Percentiles rank a stretch among this genome's conserved stretches.
These are phyloP conservation scores for Penicillium sp. DNA, from an alignment of 2,329 filamentous ascomycete species.

Conservation along the genomic window DNA sequence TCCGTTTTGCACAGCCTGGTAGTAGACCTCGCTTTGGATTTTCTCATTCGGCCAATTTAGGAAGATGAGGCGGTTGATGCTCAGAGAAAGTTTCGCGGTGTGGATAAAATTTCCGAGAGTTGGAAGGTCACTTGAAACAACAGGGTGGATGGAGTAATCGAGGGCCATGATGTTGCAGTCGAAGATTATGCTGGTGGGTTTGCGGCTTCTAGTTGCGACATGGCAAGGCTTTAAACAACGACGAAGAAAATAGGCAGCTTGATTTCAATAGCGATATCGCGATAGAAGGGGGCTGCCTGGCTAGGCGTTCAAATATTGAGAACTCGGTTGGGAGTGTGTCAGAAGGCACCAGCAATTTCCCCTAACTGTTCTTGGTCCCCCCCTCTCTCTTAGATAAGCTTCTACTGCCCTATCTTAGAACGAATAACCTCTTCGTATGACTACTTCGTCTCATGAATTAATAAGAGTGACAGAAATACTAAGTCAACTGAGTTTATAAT, in stretches of 20 bases:
- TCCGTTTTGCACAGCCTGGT: conserved; percentile 1
- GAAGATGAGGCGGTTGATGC: conserved; percentile 10
- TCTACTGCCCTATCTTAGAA: too few species aligned
- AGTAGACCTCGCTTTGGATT: conserved; percentile 10
- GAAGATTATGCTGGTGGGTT: not conserved
- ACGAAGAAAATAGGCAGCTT: not conserved
- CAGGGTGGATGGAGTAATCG: not conserved
- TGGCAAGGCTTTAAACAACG: not conserved
- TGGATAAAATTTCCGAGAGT: conserved; percentile 2
- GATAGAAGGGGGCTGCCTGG: not conserved
- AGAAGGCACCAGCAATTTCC: too few species aligned
- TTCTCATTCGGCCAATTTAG: conserved; percentile 14
- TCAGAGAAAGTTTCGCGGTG: conserved; percentile 4
- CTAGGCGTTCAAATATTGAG: not conserved
- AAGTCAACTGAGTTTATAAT: too few species aligned
- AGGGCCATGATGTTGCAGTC: not conserved
- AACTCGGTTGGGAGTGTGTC: too few species aligned
- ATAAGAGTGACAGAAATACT: too few species aligned
- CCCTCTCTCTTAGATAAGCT: too few species aligned
- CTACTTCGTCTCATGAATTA: too few species aligned
- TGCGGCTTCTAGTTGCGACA: not conserved
- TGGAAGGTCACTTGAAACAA: not conserved
- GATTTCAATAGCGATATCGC: not conserved
- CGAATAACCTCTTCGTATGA: too few species aligned
- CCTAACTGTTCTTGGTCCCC: too few species aligned